phyloP scores from a whole-genome alignment of 176 grass and related monocot species.

The Raddia distichophylla region DNA sequence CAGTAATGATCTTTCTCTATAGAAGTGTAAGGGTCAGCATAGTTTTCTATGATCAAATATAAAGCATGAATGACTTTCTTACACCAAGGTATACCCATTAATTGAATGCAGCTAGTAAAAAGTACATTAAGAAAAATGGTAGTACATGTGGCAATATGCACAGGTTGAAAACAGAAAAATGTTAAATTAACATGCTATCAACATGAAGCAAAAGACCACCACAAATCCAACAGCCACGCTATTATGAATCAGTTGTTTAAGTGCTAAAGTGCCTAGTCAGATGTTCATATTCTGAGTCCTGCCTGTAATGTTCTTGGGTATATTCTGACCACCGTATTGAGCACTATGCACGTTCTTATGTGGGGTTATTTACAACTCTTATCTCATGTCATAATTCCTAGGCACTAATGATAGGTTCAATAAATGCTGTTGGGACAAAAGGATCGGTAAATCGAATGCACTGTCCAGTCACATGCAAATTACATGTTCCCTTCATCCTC shows the following conservation, averaged over 20 bases:
- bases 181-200: neutral
- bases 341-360: neutral
- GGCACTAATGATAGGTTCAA: neutral
- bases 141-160: neutral
- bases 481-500: neutral
- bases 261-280: neutral
- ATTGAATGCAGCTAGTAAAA: constrained; percentile 3
- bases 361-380: neutral
- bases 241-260: neutral
- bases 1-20: neutral
- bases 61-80: neutral
- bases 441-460: neutral
- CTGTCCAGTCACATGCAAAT: neutral
- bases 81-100: neutral
- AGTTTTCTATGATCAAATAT: constrained; percentile 12
- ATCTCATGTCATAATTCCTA: neutral
- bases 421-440: constrained; percentile 1
- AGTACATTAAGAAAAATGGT: constrained; percentile 12
- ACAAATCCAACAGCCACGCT: neutral
- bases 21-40: neutral
- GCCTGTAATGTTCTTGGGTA: constrained; percentile 5
- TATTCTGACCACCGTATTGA: constrained; percentile 12
- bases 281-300: neutral
- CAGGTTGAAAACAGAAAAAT: neutral
- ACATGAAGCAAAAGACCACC: constrained; percentile 7